phyloP scores from a whole-genome alignment of 441 rosid species.

The Raphanus hybrid region DNA sequence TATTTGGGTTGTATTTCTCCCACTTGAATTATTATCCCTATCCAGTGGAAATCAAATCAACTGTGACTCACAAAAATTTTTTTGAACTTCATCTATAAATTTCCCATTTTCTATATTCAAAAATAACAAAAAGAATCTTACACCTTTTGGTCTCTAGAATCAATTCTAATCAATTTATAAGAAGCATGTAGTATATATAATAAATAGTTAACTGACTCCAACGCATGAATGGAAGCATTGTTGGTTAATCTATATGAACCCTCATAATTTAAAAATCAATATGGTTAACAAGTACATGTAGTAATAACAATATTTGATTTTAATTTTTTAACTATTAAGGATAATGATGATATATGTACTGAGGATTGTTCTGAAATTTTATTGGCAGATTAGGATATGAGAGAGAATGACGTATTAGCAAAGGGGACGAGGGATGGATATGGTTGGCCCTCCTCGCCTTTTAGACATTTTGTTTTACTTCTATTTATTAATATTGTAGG shows the following conservation, averaged over 20 bases:
- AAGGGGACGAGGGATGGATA: slow-evolving; percentile 37
- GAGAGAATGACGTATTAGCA: slow-evolving; percentile 31
- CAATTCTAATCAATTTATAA: slow-evolving; percentile 11
- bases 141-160: slow-evolving; percentile 28
- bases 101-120: neutral
- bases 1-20: slow-evolving; percentile 4
- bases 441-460: slow-evolving; percentile 38
- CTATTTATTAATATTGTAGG: neutral
- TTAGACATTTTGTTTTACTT: slow-evolving; percentile 17
- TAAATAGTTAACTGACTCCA: neutral
- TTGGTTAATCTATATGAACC: slow-evolving; percentile 7
- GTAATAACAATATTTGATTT: neutral
- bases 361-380: slow-evolving; percentile 37
- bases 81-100: slow-evolving; percentile 4
- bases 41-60: slow-evolving; percentile 36
- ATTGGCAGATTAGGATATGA: slow-evolving; percentile 45
- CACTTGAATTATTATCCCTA: slow-evolving; percentile 38
- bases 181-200: neutral
- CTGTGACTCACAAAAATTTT: slow-evolving; percentile 40
- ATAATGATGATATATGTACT: slow-evolving; percentile 32
- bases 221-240: neutral
- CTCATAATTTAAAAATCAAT: neutral
- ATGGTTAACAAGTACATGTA: neutral
- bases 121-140: slow-evolving; percentile 10
- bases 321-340: slow-evolving; percentile 9